Base-by-base conservation (phyloP, 345 rosid genomes). In the Conringia planisiliqua region DNA sequence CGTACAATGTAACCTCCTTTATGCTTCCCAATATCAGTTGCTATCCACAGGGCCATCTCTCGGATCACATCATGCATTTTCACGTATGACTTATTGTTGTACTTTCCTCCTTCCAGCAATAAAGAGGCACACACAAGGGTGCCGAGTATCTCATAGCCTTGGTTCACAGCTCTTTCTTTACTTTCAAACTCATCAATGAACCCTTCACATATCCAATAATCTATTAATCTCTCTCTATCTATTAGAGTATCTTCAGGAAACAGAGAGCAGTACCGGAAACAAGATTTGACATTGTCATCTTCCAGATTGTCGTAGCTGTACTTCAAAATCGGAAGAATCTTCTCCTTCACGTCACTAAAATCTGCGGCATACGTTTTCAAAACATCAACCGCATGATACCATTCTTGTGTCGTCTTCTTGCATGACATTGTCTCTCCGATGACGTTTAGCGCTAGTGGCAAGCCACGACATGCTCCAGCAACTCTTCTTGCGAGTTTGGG, bases 141-240 rank as follows among this genome's bases (percentile, higher is more conserved):
- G 7, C 73, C 71, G 11, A 82, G 62, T 10, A 85, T 78, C 2
- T 26, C 32, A 7, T 78, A 35, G 1, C 83, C 85, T 24, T 68
- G 63, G 9, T 59, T 38, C 18, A 30, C 32, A 24, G 32, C 39
- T 30, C 62, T 43, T 35, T 50, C 50, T n/a, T 52, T 35, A 36
- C 60, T 17, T 20, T 29, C 39, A 32, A 29, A 27, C 11, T 16
- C 70, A 7, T 47, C 71, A 6, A 50, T 20, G 43, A 66, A 66
- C 27, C 60, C 60, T 14, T 66, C 71, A 10, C 71, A 20, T 20
- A 48, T 20, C 59, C 59, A 66, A 14, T 35, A 66, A 7, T 66
- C 71, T 14, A 35, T 10, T 3, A 48, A 3, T 2, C 11, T 20
- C 8, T 66, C 58, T 14, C 20, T 50, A 2, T 50, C 9, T 12